phyloP scores from a whole-genome alignment of 495 filamentous ascomycete genomes.

The Penicillium herquei region DNA sequence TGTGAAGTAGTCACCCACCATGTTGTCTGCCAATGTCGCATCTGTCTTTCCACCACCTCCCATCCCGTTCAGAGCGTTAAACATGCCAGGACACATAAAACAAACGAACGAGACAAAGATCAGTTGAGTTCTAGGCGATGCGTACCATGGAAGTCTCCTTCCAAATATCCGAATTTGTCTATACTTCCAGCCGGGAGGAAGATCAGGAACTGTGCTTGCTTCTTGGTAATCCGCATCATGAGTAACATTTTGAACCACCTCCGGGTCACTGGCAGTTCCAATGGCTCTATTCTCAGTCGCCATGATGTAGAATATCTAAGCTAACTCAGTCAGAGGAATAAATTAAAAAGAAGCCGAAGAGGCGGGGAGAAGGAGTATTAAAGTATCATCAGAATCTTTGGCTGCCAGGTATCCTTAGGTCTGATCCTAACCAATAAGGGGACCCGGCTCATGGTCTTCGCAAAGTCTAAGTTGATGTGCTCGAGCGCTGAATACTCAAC shows the following conservation, averaged over 20 bases:
- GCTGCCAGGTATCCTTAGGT: too few species aligned
- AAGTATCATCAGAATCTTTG: too few species aligned
- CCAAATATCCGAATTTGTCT: background rate
- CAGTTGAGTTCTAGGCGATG: slow-evolving; percentile 57
- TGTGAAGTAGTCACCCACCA: slow-evolving; percentile 14
- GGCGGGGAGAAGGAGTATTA: too few species aligned
- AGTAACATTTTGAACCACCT: background rate
- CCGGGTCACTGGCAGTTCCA: background rate
- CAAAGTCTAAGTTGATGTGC: too few species aligned
- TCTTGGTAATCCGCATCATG: background rate
- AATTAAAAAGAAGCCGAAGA: background rate
- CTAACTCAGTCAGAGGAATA: too few species aligned
- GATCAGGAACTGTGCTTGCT: background rate
- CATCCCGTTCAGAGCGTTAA: slow-evolving; percentile 60
- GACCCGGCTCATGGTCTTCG: too few species aligned
- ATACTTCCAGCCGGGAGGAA: slow-evolving; percentile 6
- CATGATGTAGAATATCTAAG: background rate
- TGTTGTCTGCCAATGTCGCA: slow-evolving; percentile 32
- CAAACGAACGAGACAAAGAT: slow-evolving; percentile 56
- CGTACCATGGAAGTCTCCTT: slow-evolving; percentile 50
- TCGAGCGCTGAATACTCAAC: background rate
- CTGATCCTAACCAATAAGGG: too few species aligned
- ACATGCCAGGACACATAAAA: slow-evolving; percentile 78
- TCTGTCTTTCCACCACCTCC: slow-evolving; percentile 50
- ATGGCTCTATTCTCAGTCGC: background rate